Conservation (phyloP, 2,329 filamentous ascomycete species). For the Trichoderma asperellum region DNA sequence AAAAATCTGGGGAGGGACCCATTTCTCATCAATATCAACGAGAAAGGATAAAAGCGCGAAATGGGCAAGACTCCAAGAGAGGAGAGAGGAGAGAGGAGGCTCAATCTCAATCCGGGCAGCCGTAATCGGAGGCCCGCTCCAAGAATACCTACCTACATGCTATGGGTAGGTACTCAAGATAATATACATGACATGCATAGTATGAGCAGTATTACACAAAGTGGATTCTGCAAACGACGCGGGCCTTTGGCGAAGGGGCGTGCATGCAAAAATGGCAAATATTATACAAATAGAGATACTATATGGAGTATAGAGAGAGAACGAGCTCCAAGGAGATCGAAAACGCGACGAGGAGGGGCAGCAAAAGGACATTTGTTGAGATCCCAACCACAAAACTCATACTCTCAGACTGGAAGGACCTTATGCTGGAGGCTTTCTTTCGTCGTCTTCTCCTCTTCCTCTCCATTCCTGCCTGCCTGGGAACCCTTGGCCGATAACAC, state of each 20-base stretch:
- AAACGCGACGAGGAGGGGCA: slow-evolving; percentile 2
- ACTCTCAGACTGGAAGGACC: background rate
- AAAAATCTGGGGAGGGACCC: background rate
- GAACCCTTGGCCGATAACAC: background rate
- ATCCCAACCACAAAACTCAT: slow-evolving; percentile 2
- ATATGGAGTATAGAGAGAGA: background rate
- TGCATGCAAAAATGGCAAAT: background rate
- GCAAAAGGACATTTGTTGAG: slow-evolving; percentile 9
- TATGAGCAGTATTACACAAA: background rate
- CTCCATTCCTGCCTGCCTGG: background rate
- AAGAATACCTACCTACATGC: background rate
- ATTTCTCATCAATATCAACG: background rate
- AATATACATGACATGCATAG: background rate
- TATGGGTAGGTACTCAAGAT: background rate
- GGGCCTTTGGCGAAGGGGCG: background rate
- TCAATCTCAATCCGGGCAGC: background rate
- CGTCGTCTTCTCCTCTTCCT: background rate
- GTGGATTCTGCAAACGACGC: background rate
- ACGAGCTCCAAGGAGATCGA: background rate
- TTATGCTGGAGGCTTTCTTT: background rate
- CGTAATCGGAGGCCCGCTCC: background rate
- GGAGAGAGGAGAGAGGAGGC: background rate
- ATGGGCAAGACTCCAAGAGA: background rate
- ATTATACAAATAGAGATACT: background rate
- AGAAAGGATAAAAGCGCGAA: background rate